phyloP scores from a whole-genome alignment of 768 basidiomycete genomes.

The Plicaturopsis crispa region DNA sequence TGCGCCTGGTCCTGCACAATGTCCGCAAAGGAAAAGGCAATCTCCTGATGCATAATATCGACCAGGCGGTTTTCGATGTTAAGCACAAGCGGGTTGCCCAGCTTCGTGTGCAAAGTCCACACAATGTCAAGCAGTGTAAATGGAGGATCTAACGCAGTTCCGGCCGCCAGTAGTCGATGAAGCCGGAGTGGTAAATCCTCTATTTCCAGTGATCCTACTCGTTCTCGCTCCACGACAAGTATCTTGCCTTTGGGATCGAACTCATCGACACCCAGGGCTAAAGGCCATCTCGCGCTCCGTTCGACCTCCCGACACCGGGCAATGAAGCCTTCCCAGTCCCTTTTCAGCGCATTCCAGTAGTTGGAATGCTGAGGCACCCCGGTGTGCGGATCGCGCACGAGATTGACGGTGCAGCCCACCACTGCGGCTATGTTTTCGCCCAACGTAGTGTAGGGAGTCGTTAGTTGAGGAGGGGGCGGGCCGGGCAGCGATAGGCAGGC shows the following conservation, averaged over 20 bases:
- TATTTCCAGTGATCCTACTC: constrained; percentile 51
- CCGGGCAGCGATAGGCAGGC: constrained; percentile 62
- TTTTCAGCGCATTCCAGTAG: constrained; percentile 79
- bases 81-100: constrained; percentile 52
- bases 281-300: constrained; percentile 75
- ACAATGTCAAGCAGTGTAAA: constrained; percentile 52
- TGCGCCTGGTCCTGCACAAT: constrained; percentile 61
- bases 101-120: constrained; percentile 53
- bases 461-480: constrained; percentile 46
- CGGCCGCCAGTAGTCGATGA: constrained; percentile 40
- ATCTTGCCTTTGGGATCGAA: constrained; percentile 27
- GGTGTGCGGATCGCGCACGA: constrained; percentile 68
- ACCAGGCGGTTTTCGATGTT: constrained; percentile 50
- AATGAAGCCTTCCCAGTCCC: constrained; percentile 96
- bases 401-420: constrained; percentile 78
- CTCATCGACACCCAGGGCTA: constrained; percentile 47
- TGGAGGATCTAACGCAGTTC: constrained; percentile 36
- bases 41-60: constrained; percentile 69
- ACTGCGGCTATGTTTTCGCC: constrained; percentile 74
- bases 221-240: constrained; percentile 71
- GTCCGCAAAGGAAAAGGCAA: constrained; percentile 70
- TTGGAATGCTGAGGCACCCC: constrained; percentile 72
- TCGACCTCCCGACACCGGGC: constrained; percentile 89
- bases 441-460: constrained; percentile 54
- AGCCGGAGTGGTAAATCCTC: constrained; percentile 65